Base-by-base conservation (phyloP, 1,284 basidiomycete genomes). In the Gomphus sp. region DNA sequence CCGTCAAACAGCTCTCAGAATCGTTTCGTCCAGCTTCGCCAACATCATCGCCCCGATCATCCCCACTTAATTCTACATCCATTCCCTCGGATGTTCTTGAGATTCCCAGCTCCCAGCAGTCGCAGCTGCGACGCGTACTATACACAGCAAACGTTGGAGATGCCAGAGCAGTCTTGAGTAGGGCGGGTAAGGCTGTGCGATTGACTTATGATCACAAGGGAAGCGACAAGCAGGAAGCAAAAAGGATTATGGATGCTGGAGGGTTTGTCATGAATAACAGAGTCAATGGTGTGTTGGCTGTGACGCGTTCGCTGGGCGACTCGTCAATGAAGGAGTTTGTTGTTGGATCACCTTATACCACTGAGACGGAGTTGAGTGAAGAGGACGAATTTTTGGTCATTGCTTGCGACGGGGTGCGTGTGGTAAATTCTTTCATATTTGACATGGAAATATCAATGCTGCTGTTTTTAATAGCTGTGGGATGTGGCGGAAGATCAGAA, bases 281-380 rank as follows among this genome's bases (percentile, higher is more conserved):
- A 10, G 97, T 99, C 37, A 98, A 98, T 66, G 95, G 80, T 74
- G 95, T 99, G 10, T 77, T 99, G 58, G 95, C 94, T 9, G 97
- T 99, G 18, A 99, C 97, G 16, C 81, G 97, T 54, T 96, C 93
- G 64, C 76, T 99, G 48, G 97, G 97, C 51, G 97, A 99, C 70
- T 90, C 93, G 0, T 91, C 93, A 7, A 99, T 99, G 96, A 99
- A 99, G 73, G 96, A 99, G 68, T 99, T 97, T 69, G 96, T 99
- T 8, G 96, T 99, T 48, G 97, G 97, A 1, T 84, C 92, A 41
- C 97, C 97, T 10, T 99, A 98, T 72, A 99, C 97, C 14, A 99
- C 97, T 16, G 94, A 98, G 72, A 98, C 96, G 6, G 86, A 88
- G 62, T 75, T 99, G 18, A 88, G 85, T 58, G 85, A 91, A 11